Evolutionary conservation across 176 grass and related monocot genomes (phyloP), one percentile per base, ranked within the genome.

Genomic region (Cenchrus purpureus): DNA sequence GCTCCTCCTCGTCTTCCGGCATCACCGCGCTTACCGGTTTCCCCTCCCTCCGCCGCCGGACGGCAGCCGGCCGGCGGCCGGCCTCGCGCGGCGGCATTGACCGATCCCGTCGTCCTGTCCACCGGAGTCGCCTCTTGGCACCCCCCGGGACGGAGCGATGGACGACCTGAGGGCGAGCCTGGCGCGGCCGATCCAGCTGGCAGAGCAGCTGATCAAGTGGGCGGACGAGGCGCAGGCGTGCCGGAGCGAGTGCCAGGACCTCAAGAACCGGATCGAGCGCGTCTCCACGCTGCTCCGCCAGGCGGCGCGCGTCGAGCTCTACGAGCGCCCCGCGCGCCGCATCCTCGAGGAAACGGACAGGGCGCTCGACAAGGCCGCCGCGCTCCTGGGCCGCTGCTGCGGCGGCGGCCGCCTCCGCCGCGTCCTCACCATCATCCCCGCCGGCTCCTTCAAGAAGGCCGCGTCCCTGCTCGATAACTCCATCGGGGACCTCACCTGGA

Each of bases 151-250:
- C 31, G 68, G 44, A 54, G 80, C 20, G 83, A 98, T 94, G 93
- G 91, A 89, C 72, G 91, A 90, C 77, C 85, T 94, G 11, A 91
- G 92, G 89, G 86, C 86, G 69, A 95, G 85, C 78, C 85, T 98
- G 40, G 91, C 96, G 59, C 94, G 78, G 84, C 91, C 97, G 81
- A 98, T 98, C 82, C 97, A 95, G 83, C 52, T 98, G 5, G 97
- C 97, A 28, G 96, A 98, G 80, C 97, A 95, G 77, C 93, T 98
- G 52, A 94, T 91, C 10, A 95, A 95, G 87, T 90, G 87, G 83
- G 87, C 91, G 56, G 97, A 95, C 31, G 93, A 95, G 42, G 91
- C 83, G 46, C 86, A 90, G 52, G 74, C 81, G 40, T 90, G 16
- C 84, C 73, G 87, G 84, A 88, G 88, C 81, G 97, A 98, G 48